Evolutionary conservation across 148 eudicot genomes (phyloP).

Genomic region (Gaultheria prostrata): DNA sequence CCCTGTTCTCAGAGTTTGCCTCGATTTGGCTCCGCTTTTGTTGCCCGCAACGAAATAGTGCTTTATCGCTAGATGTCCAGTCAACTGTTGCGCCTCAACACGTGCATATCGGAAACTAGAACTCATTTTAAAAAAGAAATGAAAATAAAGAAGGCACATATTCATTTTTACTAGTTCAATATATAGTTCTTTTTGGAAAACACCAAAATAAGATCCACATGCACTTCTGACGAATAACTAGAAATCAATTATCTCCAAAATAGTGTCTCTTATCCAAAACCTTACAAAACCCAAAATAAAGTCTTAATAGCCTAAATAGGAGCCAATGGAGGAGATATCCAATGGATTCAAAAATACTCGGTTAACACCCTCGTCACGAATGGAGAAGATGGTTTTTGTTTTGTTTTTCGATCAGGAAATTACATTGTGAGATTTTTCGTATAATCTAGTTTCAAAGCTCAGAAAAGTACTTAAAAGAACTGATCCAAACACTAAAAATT

Average conservation of each 20-base stretch:
- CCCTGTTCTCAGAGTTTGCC: background rate
- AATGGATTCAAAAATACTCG: too few species aligned
- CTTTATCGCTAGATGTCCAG: background rate
- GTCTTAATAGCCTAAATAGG: background rate
- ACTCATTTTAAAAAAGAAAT: too few species aligned
- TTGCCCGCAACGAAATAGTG: background rate
- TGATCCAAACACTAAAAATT: background rate
- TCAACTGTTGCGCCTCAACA: background rate
- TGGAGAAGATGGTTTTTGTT: too few species aligned
- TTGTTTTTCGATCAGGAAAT: background rate
- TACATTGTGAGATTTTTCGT: background rate
- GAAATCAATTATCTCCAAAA: background rate
- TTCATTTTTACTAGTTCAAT: too few species aligned
- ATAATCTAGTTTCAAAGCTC: background rate
- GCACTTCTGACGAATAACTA: background rate
- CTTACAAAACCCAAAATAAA: background rate
- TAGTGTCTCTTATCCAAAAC: background rate
- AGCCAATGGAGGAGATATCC: too few species aligned
- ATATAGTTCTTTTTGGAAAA: too few species aligned
- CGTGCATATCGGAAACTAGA: background rate
- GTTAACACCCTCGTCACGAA: too few species aligned
- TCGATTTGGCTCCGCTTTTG: background rate
- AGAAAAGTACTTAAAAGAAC: background rate
- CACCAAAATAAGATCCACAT: background rate
- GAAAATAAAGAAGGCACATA: too few species aligned